Evolutionary conservation across 441 rosid genomes (phyloP), one percentile per base, ranked within the genome.

Genomic region (Lepidium campestre): DNA sequence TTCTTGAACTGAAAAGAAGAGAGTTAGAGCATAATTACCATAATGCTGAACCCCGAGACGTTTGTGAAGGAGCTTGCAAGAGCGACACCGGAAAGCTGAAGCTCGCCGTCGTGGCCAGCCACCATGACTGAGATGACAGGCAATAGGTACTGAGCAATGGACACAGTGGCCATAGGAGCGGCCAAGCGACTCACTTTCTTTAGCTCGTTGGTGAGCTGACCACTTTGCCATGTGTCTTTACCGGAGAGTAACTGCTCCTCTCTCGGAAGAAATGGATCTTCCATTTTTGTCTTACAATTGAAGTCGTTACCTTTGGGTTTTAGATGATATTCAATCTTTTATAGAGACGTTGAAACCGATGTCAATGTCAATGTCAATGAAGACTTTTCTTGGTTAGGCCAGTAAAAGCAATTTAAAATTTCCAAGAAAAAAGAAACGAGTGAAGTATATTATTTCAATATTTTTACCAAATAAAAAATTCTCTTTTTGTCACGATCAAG

Each of bases 91-190:
- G 67, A 36, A 10, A 62, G 67, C 55, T 62, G 34, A 2, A 46
- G 44, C 67, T 62, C 67, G 4, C 67, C 45, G 4, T 2, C 1
- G 11, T 62, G 67, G 4, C 67, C 67, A 12, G 67, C 55, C 15
- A 62, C 14, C 67, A 62, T 62, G 45, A 46, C 67, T 32, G 67
- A 62, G 44, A 46, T 62, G 10, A 46, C 45, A 18, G 34, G 22
- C 20, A 62, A 34, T 19, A 62, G 3, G 19, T 62, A 46, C n/a
- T 32, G 67, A 46, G 67, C 41, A 46, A 62, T 20, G 9, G 45
- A 46, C 22, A 62, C 67, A 32, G 54, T 17, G 14, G 67, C 67
- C 67, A 62, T 46, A n/a, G 67, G 67, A 62, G 54, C 67, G 3
- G 56, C 67, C 22, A 62, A 62, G 34, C 19, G 34, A 31, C 14